Percentiles rank a stretch among this genome's conserved stretches.
These are phyloP conservation scores for Triticum aestivum DNA, from an alignment of 176 grass and related monocot genomes.

Conservation along the genomic window DNA sequence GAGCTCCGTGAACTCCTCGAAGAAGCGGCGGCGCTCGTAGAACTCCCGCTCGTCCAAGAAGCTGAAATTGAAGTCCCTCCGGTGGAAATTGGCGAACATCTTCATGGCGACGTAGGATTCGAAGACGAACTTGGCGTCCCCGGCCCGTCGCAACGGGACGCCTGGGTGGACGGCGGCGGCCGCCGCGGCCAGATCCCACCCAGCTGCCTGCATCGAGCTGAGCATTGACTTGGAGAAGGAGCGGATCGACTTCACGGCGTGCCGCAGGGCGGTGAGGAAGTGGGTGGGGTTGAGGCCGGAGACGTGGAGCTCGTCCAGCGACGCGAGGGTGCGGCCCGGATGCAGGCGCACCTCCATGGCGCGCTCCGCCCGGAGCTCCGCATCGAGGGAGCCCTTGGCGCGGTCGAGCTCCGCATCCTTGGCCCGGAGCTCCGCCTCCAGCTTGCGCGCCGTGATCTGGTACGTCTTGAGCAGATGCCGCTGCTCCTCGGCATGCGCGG, in stretches of 20 bases:
- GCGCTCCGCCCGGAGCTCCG: slow-evolving; percentile 50
- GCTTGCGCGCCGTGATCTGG: slow-evolving; percentile 83
- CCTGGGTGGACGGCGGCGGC: slow-evolving; percentile 64
- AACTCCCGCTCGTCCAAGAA: slow-evolving; percentile 62
- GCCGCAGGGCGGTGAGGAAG: slow-evolving; percentile 76
- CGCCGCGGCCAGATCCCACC: slow-evolving; percentile 70
- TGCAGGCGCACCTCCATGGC: slow-evolving; percentile 62
- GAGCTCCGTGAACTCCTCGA: slow-evolving; percentile 86
- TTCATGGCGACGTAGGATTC: slow-evolving; percentile 87
- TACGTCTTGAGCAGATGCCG: slow-evolving; percentile 77
- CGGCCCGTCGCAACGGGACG: slow-evolving; percentile 27
- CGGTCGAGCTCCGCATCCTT: slow-evolving; percentile 50
- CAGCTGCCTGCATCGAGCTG: slow-evolving; percentile 67
- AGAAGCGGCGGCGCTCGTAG: slow-evolving; percentile 68
- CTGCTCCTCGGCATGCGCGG: slow-evolving; percentile 80
- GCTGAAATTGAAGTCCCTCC: slow-evolving; percentile 64
- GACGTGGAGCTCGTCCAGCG: slow-evolving; percentile 73
- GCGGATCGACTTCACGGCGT: slow-evolving; percentile 75
- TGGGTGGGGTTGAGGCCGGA: slow-evolving; percentile 91
- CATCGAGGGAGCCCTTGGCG: slow-evolving; percentile 27
- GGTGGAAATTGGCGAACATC: slow-evolving; percentile 96
- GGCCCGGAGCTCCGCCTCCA: slow-evolving; percentile 52
- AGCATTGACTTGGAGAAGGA: slow-evolving; percentile 73
- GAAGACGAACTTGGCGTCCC: slow-evolving; percentile 67
- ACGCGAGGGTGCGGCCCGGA: slow-evolving; percentile 67